These are phyloP conservation scores for Saccharomycopsis crataegensis DNA, from an alignment of 1,139 yeast genomes.

Conservation along the genomic window DNA sequence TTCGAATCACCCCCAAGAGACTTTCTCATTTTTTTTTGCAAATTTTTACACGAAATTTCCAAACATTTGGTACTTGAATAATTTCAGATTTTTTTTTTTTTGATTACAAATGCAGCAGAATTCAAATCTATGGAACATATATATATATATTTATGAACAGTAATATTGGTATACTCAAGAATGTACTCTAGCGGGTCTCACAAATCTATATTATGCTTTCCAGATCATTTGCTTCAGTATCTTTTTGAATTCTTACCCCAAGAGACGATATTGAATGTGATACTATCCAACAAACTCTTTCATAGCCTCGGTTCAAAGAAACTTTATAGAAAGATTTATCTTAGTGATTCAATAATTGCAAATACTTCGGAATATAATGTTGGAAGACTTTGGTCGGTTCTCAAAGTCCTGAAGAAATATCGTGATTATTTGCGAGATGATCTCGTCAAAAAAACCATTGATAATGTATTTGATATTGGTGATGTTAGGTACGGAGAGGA, in stretches of 20 bases:
- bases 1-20: constrained; percentile 60
- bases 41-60: not conserved
- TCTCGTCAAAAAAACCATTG: not conserved
- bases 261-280: not conserved
- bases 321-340: constrained; percentile 23
- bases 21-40: constrained; percentile 24
- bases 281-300: constrained; percentile 13
- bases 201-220: not conserved
- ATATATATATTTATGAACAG: not conserved
- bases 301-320: constrained; percentile 19
- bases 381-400: constrained; percentile 23
- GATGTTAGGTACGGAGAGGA: constrained; percentile 27
- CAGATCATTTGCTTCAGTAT: constrained; percentile 2
- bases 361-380: constrained; percentile 22
- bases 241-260: constrained; percentile 9
- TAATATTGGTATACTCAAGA: no score
- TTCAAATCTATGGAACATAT: not conserved
- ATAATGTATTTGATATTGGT: not conserved
- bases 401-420: constrained; percentile 4
- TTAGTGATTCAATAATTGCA: constrained; percentile 24
- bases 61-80: not conserved
- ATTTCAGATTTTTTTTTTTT: not conserved
- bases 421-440: not conserved
- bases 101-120: not conserved
- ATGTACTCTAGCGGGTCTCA: no score